Conservation (phyloP, 306 rosid genomes). For the Castanea crenata region DNA sequence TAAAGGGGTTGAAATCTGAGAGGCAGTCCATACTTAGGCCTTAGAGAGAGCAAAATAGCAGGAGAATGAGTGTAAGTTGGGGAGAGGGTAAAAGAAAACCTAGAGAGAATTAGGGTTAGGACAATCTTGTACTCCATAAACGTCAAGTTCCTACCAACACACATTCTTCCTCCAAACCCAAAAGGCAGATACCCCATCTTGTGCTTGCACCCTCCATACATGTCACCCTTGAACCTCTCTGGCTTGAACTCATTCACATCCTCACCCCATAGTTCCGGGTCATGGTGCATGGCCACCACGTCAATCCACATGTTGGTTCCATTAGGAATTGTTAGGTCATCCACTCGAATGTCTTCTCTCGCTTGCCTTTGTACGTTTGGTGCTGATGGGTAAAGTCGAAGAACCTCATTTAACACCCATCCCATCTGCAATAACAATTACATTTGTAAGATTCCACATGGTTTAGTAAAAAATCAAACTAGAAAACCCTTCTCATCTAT, state of each 20-base stretch:
- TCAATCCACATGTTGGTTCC: constrained; percentile 94
- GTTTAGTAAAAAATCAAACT: not conserved
- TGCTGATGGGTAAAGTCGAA: constrained; percentile 79
- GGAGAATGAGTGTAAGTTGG: constrained; percentile 64
- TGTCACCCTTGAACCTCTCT: constrained; percentile 58
- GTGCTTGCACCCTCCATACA: constrained; percentile 70
- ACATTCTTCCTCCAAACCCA: constrained; percentile 89
- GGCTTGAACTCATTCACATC: constrained; percentile 76
- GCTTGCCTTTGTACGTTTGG: constrained; percentile 92
- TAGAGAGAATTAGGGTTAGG: constrained; percentile 57
- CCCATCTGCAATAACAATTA: constrained; percentile 60
- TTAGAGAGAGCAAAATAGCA: constrained; percentile 55
- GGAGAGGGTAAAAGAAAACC: constrained; percentile 60
- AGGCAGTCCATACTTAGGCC: constrained; percentile 66
- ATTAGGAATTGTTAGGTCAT: constrained; percentile 50
- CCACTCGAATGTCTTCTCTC: constrained; percentile 54
- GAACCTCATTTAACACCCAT: constrained; percentile 82
- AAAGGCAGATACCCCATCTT: constrained; percentile 88
- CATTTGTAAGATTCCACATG: not conserved
- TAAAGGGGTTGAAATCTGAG: constrained; percentile 47
- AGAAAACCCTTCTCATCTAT: not conserved
- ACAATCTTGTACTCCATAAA: constrained; percentile 79
- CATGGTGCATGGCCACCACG: constrained; percentile 80
- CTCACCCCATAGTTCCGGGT: constrained; percentile 59
- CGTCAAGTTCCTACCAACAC: constrained; percentile 76